Base-by-base conservation (phyloP, 768 basidiomycete species). In the Mycena haematopus region DNA sequence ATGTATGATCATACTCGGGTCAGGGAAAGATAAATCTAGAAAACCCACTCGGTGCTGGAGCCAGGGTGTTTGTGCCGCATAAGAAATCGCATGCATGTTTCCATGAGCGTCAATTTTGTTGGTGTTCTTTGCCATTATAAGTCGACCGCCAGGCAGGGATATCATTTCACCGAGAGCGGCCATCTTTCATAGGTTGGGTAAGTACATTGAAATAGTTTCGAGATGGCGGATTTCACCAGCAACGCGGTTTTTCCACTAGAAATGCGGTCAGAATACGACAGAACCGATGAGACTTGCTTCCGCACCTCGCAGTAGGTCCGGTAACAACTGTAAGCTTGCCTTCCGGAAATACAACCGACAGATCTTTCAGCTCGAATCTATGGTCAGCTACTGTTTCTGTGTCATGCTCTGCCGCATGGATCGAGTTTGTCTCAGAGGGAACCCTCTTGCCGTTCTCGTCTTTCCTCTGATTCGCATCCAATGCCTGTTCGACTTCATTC, bases 231-330 rank as follows among this genome's bases (percentile, higher is more conserved):
- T 72, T 84, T 47, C 68, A 87, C 88, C 52, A 94, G 79, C 3
- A 93, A 74, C 0, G 92, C 92, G 0, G 89, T 92, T 77, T 95
- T 95, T 2, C 93, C 93, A 45, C 87, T 86, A n/a, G 25, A 0
- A 38, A 13, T 2, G 9, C 17, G n/a, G 22, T 58, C 21, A 58
- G 33, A 17, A 29, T 25, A n/a, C 27, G 21, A 19, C 8, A 13
- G 8, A 49, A 36, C 46, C n/a, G 49, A 46, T 22, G 6, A 33
- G 25, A 13, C 22, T 22, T 22, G 40, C 4, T 44, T 11, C n/a
- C 65, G 21, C 4, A 65, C 65, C 65, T 67, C 3, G 91, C 93
- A 13, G 92, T 94, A 0, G 92, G 90, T 0, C 90, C 90, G 27
- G 89, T 89, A 56, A 95, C 80, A 8, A 95, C 75, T 0, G 90